A percentile compares a stretch with the other conserved stretches of the same genome.
These are phyloP conservation scores for Casuarina equisetifolia DNA, from an alignment of 306 rosid species.

Conservation along the genomic window DNA sequence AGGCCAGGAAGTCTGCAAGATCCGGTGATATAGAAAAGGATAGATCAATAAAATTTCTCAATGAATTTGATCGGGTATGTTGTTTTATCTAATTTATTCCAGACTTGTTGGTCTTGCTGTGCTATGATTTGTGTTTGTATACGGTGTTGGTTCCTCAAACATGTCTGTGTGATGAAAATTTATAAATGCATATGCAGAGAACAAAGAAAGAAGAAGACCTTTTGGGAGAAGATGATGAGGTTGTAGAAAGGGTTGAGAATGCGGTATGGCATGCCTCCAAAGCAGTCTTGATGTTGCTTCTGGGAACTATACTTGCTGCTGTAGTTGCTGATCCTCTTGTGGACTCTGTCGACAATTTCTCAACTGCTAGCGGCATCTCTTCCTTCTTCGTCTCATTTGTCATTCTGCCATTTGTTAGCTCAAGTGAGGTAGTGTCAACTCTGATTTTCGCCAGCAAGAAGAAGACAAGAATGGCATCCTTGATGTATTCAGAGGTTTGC, in stretches of 20 bases:
- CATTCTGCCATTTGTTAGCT: constrained; percentile 78
- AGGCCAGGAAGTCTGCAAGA: constrained; percentile 26
- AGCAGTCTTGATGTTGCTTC: constrained; percentile 58
- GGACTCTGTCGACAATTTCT: constrained; percentile 80
- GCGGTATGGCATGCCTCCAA: constrained; percentile 39
- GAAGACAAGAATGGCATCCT: constrained; percentile 73
- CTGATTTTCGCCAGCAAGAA: constrained; percentile 87
- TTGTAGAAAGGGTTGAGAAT: constrained; percentile 23
- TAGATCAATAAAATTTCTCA: constrained; percentile 42
- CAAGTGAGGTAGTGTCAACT: constrained; percentile 94
- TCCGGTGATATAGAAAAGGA: constrained; percentile 27
- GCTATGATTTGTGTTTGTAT: too few species aligned
- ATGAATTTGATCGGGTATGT: constrained; percentile 61
- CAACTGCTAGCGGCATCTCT: constrained; percentile 87
- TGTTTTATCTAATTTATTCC: background rate
- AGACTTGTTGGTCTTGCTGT: background rate
- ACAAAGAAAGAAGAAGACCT: constrained; percentile 19
- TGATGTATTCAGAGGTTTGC: constrained; percentile 93
- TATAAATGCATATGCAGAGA: constrained; percentile 29
- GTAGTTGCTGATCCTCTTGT: constrained; percentile 90
- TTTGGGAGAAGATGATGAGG: constrained; percentile 36
- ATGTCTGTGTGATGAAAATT: background rate
- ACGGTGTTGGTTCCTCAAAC: too few species aligned
- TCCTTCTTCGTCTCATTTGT: constrained; percentile 94
- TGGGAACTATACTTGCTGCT: constrained; percentile 83